Conservation (phyloP, 352 stramenopile genomes). For the Achlya hypogyna region DNA sequence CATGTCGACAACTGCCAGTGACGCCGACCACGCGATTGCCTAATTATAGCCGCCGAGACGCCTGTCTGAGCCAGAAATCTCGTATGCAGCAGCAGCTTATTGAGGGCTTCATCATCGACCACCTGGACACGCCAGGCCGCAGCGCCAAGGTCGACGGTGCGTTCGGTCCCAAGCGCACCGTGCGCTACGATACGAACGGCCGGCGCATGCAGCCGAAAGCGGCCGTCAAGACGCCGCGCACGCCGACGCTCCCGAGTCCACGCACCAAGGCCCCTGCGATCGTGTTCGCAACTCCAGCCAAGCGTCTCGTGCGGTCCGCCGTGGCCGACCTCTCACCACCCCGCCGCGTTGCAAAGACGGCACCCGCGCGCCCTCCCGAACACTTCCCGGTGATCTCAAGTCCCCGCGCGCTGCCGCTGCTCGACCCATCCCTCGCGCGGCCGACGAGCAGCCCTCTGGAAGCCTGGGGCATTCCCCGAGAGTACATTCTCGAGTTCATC, state of each 20-base stretch:
- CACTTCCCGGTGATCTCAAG: slow-evolving; percentile 3
- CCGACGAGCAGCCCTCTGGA: slow-evolving; percentile 25
- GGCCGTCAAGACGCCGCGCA: no score
- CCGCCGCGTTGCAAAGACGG: background rate
- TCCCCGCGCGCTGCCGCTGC: background rate
- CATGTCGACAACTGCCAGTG: no score
- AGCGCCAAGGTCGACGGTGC: background rate
- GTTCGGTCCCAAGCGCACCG: background rate
- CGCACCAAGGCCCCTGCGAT: background rate
- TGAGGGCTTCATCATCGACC: slow-evolving; percentile 11
- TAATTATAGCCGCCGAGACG: no score
- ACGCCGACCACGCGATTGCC: no score
- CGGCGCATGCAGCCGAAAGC: background rate
- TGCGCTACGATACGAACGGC: background rate
- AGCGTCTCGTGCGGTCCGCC: slow-evolving; percentile 3
- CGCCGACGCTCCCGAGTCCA: background rate
- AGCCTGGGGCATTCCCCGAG: slow-evolving; percentile 52
- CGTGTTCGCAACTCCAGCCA: background rate
- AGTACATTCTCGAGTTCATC: slow-evolving; percentile 72
- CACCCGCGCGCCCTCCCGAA: background rate
- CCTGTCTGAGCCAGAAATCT: background rate
- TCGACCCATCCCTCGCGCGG: background rate
- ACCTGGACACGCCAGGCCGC: slow-evolving; percentile 9
- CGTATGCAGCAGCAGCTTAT: slow-evolving; percentile 15
- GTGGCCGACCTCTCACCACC: background rate